Evolutionary conservation across 768 basidiomycete genomes (phyloP).

Genomic region (Sistotremastrum suecicum): DNA sequence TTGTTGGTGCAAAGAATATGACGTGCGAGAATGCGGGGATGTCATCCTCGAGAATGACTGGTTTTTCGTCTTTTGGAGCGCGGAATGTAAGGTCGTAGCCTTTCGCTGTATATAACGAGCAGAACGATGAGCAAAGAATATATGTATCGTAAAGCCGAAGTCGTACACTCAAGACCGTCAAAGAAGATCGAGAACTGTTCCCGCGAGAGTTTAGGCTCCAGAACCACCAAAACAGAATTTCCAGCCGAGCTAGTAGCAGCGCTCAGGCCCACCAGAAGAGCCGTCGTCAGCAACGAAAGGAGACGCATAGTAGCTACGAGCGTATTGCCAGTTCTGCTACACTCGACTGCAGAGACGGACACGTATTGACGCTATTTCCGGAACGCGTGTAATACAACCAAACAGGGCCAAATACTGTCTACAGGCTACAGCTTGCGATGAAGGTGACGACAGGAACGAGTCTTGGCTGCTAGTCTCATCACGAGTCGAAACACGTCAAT

Average conservation of each 20-base stretch:
- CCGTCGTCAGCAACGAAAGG: not conserved
- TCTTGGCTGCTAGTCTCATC: no score
- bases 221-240: conserved; percentile 69
- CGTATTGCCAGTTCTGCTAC: no score
- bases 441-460: no score
- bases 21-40: conserved; percentile 72
- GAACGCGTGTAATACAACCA: no score
- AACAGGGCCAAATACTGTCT: no score
- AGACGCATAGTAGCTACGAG: not conserved
- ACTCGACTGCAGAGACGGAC: no score
- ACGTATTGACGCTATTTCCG: no score
- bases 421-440: no score
- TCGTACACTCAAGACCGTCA: conserved; percentile 55
- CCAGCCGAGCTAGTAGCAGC: conserved; percentile 24
- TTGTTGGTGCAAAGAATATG: conserved; percentile 72
- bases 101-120: conserved; percentile 31
- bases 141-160: not conserved
- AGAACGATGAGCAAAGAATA: not conserved
- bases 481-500: no score
- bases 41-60: conserved; percentile 54
- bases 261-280: no score
- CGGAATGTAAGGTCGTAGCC: conserved; percentile 87
- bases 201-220: conserved; percentile 57
- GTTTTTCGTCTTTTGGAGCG: conserved; percentile 57
- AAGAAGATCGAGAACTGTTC: conserved; percentile 75